Evolutionary conservation across 2,329 filamentous ascomycete genomes (phyloP), one percentile per base, ranked within the genome.

Genomic region (Ceratocystis cubensis): DNA sequence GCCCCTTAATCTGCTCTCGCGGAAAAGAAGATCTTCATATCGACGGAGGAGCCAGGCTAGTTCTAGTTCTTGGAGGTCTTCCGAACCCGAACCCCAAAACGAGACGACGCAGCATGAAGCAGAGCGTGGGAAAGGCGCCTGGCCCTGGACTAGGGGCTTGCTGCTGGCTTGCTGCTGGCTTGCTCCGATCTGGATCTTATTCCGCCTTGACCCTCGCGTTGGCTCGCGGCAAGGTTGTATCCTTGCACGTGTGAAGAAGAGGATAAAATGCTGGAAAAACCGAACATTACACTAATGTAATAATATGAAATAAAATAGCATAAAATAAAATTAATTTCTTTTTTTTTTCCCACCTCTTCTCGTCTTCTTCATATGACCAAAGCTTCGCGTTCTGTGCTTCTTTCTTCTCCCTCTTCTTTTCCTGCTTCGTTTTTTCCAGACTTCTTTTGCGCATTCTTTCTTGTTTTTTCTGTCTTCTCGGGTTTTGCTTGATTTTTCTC

Each of bases 171-270:
- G 25, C 50, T 56, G 28, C 50, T 56, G 22, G 25, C 22, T 25
- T 41, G 56, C 30, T 59, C 56, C 30, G 25, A 59, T 30, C 56
- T 59, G 56, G 28, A 33, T 59, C 56, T 59, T 30, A 59, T 59
- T 59, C 56, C 56, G 56, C 56, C 28, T 59, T 59, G 56, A 59
- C 56, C 56, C 56, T 59, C 56, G 28, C 56, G 56, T 30, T 59
- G 56, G 56, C 25, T 59, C 13, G 25, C 56, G 56, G 56, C 56
- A 59, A 59, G 56, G 56, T 33, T 33, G 28, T 33, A 59, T 37
- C 56, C 56, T 33, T 59, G 56, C 28, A 37, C 56, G 56, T 59
- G 56, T 20, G 22, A 25, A 10, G 22, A 25, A 10, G 48, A 53
- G 10, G 48, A 53, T 53, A 53, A 53, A 53, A 53, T 25, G 22